Percentiles rank a stretch among this genome's conserved stretches.
These are phyloP conservation scores for Syzygium oleosum DNA, from an alignment of 345 rosid genomes.

Conservation along the genomic window DNA sequence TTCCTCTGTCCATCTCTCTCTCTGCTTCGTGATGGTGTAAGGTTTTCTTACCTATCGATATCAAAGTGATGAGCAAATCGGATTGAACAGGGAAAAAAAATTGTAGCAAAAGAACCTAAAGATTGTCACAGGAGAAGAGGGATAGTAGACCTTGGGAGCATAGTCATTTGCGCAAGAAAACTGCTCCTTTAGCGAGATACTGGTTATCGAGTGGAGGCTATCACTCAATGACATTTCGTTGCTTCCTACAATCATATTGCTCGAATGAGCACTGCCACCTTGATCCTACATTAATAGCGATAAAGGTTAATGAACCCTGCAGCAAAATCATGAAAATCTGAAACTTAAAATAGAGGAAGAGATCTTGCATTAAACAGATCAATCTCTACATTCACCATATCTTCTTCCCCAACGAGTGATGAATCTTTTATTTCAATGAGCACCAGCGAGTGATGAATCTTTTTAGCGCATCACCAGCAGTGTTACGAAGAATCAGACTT, in stretches of 20 bases:
- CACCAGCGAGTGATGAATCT: background rate
- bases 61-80: background rate
- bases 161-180: constrained; percentile 29
- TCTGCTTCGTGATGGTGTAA: constrained; percentile 71
- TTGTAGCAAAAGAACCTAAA: background rate
- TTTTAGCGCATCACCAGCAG: background rate
- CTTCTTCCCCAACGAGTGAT: background rate
- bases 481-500: background rate
- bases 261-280: constrained; percentile 15
- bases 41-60: constrained; percentile 53
- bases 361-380: background rate
- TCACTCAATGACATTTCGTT: constrained; percentile 17
- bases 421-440: background rate
- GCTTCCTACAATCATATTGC: constrained; percentile 7
- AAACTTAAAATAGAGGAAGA: background rate
- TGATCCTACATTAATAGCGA: constrained; percentile 26
- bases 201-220: constrained; percentile 11
- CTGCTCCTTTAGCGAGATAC: constrained; percentile 24
- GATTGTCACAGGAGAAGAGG: background rate
- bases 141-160: constrained; percentile 49
- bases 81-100: background rate
- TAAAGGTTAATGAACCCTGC: background rate
- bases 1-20: constrained; percentile 87
- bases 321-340: background rate
- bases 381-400: background rate